Evolutionary conservation across 116 monocot species (phyloP), one percentile per base, ranked within the genome.

Genomic region (Papilionanthe hybrid): DNA sequence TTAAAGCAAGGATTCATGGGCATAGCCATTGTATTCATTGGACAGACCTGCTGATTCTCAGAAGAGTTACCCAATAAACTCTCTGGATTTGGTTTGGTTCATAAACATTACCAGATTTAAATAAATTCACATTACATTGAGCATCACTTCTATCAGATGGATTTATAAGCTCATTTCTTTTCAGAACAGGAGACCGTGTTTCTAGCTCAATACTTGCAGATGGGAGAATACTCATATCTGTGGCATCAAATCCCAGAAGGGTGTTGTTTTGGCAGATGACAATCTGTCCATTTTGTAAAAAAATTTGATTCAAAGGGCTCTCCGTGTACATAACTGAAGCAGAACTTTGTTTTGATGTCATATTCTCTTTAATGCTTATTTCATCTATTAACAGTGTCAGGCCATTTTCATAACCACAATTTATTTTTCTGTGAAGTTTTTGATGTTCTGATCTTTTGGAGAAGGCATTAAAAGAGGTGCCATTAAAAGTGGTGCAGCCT

Each of bases 311-410:
- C 4, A 42, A 50, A 58, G 85, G 72, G 42, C 30, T 73, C 22
- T 58, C 47, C 42, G 27, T 28, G 32, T 47, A 29, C 75, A 20
- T 44, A 69, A 13, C 5, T 37, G 48, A 29, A 48, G 81, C 25
- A 69, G 53, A 45, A 19, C 25, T 41, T 55, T 78, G 56, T 43
- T 73, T 49, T 74, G 82, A 3, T 28, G 55, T 29, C 10, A 29
- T 72, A 18, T 29, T 50, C 50, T 83, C 88, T 27, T 57, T 77
- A 56, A 88, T 81, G 45, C 71, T 81, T 75, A 88, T n/a, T 37
- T 81, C 83, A 47, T 80, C 74, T 42, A 88, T 69, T 75, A 80
- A 80, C n/a, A n/a, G n/a, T n/a, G n/a, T n/a, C n/a, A n/a, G n/a
- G n/a, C n/a, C n/a, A n/a, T n/a, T n/a, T n/a, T n/a, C n/a, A n/a